phyloP scores from a whole-genome alignment of 2,329 filamentous ascomycete genomes.

The Fusarium siculi region DNA sequence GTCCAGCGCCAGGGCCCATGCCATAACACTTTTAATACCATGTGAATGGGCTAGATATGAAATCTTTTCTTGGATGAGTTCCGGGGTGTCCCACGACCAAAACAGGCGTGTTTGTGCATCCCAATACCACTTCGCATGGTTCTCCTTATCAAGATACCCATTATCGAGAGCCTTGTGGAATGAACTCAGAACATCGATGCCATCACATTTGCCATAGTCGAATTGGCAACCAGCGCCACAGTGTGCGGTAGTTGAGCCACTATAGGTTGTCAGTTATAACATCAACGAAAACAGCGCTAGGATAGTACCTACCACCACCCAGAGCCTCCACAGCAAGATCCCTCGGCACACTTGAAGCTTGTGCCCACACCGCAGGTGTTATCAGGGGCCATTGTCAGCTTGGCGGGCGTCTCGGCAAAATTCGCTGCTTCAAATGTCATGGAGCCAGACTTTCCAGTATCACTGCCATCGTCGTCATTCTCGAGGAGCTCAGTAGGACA shows the following conservation, averaged over 20 bases:
- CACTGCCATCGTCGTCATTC: slow-evolving; percentile 63
- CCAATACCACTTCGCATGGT: slow-evolving; percentile 67
- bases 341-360: slow-evolving; percentile 30
- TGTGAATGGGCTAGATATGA: slow-evolving; percentile 53
- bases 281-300: rapidly evolving
- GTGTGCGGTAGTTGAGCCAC: slow-evolving; percentile 32
- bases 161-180: slow-evolving; percentile 56
- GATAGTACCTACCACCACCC: slow-evolving; percentile 38
- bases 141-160: slow-evolving; percentile 56
- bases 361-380: slow-evolving; percentile 30
- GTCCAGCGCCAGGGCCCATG: slow-evolving; percentile 65
- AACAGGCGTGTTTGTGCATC: slow-evolving; percentile 57
- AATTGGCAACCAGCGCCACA: slow-evolving; percentile 36
- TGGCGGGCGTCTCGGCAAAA: slow-evolving; percentile 29
- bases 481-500: slow-evolving; percentile 70
- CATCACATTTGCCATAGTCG: slow-evolving; percentile 31
- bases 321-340: slow-evolving; percentile 29
- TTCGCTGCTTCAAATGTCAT: slow-evolving; percentile 53
- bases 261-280: background rate
- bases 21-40: slow-evolving; percentile 61
- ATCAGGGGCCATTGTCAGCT: slow-evolving; percentile 32
- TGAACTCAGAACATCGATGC: slow-evolving; percentile 29
- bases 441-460: slow-evolving; percentile 62
- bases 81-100: slow-evolving; percentile 66
- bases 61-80: slow-evolving; percentile 60